A percentile compares a stretch with the other conserved stretches of the same genome.
Conservation (phyloP, 2,329 filamentous ascomycete genomes). For the Aspergillus fischeri region DNA sequence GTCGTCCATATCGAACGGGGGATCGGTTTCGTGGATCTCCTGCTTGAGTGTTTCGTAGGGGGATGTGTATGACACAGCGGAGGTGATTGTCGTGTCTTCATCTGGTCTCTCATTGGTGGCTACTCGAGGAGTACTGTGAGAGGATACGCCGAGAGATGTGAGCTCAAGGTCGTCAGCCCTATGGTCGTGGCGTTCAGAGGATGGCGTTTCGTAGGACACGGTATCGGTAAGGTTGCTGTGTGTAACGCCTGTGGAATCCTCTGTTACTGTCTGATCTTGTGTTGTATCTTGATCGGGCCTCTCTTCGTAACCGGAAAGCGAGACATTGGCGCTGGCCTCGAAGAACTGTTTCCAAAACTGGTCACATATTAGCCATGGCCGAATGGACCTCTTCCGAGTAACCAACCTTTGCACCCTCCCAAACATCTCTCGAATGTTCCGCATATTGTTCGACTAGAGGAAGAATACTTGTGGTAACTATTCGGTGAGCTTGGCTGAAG, state of each 20-base stretch:
- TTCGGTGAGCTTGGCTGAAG: conserved; percentile 93
- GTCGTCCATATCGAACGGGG: conserved; percentile 33
- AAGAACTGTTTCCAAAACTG: conserved; percentile 99
- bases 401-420: conserved; percentile 87
- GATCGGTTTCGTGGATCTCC: conserved; percentile 54
- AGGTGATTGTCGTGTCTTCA: conserved; percentile 39
- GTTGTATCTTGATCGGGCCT: conserved; percentile 58
- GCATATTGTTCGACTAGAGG: conserved; percentile 94
- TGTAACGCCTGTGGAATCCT: conserved; percentile 52
- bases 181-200: conserved; percentile 28
- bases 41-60: conserved; percentile 71
- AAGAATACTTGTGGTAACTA: conserved; percentile 88
- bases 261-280: conserved; percentile 49
- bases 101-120: conserved; percentile 24
- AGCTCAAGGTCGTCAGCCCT: conserved; percentile 45
- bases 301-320: conserved; percentile 90
- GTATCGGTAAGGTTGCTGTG: conserved; percentile 37
- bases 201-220: conserved; percentile 40
- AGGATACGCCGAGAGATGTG: conserved; percentile 40
- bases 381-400: neutral
- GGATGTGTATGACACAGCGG: conserved; percentile 58
- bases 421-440: conserved; percentile 87
- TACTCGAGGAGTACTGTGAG: conserved; percentile 46
- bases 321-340: conserved; percentile 95
- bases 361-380: neutral